Evolutionary conservation across 768 basidiomycete species (phyloP).

Genomic region (Boletales sp.): DNA sequence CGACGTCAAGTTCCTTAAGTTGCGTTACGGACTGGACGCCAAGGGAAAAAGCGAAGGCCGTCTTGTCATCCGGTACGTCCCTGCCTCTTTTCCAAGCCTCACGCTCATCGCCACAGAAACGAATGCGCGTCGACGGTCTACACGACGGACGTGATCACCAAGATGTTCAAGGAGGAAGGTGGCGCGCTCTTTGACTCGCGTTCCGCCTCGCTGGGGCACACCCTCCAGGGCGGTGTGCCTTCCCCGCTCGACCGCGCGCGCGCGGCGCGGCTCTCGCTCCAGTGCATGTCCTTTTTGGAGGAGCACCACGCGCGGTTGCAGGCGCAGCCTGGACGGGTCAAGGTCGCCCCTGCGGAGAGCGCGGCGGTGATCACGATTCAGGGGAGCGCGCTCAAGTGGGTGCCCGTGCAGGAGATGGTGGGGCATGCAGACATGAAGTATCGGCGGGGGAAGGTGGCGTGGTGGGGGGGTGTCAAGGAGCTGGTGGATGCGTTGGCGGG

Average conservation of each 20-base stretch:
- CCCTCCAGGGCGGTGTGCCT: constrained; percentile 92
- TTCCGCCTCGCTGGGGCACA: constrained; percentile 95
- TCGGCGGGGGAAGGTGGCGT: constrained; percentile 69
- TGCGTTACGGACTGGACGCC: constrained; percentile 78
- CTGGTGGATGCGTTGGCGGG: constrained; percentile 75
- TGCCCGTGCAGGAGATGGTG: constrained; percentile 80
- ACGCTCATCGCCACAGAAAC: constrained; percentile 47
- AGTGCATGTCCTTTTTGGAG: constrained; percentile 95
- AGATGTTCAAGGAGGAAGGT: constrained; percentile 96
- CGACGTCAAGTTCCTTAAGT: constrained; percentile 87
- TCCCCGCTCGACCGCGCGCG: constrained; percentile 93
- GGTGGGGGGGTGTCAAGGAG: constrained; percentile 73
- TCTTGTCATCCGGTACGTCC: constrained; percentile 78
- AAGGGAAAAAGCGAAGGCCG: constrained; percentile 92
- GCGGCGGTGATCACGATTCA: constrained; percentile 94
- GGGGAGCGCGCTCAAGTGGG: constrained; percentile 74
- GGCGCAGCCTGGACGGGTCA: constrained; percentile 47
- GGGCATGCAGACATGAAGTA: constrained; percentile 88
- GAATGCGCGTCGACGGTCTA: constrained; percentile 87
- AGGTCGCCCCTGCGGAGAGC: constrained; percentile 56
- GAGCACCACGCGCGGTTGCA: constrained; percentile 60
- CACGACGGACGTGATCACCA: constrained; percentile 86
- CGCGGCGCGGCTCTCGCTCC: constrained; percentile 83
- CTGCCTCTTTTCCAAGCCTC: no score
- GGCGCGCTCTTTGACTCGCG: constrained; percentile 88